Percentiles rank a stretch among this genome's conserved stretches.
phyloP scores from a whole-genome alignment of 768 basidiomycete species.

The Suillus lakei region DNA sequence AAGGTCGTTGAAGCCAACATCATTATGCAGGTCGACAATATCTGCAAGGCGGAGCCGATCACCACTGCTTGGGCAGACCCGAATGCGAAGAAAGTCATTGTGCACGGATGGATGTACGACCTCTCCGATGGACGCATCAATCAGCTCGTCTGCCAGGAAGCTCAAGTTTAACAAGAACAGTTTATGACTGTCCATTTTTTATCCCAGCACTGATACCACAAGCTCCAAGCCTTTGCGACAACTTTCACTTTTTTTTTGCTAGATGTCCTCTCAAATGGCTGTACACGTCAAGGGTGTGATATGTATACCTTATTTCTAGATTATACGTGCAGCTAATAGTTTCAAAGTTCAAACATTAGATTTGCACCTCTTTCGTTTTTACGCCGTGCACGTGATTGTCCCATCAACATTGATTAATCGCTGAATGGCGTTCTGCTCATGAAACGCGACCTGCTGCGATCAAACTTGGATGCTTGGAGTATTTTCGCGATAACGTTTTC shows the following conservation, averaged over 20 bases:
- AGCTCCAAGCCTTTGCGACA: background rate
- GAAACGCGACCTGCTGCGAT: background rate
- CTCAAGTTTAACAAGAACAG: background rate
- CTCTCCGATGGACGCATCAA: conserved; percentile 59
- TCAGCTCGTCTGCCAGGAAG: conserved; percentile 45
- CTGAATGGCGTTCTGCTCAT: too few relatives aligned
- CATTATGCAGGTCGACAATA: conserved; percentile 55
- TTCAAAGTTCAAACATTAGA: background rate
- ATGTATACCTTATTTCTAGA: background rate
- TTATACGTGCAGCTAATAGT: background rate
- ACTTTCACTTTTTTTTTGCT: background rate
- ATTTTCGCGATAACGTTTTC: background rate
- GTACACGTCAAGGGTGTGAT: background rate
- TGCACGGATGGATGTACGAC: conserved; percentile 82
- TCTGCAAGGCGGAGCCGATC: conserved; percentile 52
- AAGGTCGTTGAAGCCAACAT: conserved; percentile 65
- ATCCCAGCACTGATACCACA: background rate
- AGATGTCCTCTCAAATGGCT: background rate
- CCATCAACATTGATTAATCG: background rate
- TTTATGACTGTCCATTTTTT: background rate
- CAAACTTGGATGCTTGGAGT: too few relatives aligned
- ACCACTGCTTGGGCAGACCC: conserved; percentile 45
- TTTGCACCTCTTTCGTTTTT: background rate
- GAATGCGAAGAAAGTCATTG: conserved; percentile 46
- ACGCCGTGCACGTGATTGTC: background rate